Conservation (phyloP, 2,329 filamentous ascomycete species). For the Ploettnerulaceae sp. region DNA sequence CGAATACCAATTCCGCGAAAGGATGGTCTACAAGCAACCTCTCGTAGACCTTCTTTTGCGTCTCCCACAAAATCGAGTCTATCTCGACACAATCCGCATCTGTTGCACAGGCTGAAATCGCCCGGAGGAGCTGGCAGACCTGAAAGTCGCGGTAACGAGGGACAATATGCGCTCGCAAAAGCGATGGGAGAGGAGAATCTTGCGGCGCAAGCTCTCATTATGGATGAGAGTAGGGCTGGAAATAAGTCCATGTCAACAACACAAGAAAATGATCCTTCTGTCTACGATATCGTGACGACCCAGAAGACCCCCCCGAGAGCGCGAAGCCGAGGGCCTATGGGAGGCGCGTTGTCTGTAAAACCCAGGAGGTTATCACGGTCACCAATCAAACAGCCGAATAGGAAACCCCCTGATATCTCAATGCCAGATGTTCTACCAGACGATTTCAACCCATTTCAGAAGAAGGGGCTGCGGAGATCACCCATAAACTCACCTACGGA, state of each 20-base stretch:
- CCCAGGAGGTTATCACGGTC: conserved; percentile 30
- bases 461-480: conserved; percentile 29
- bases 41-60: conserved; percentile 52
- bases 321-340: conserved; percentile 16
- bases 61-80: conserved; percentile 64
- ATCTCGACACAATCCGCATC: conserved; percentile 54
- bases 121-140: conserved; percentile 36
- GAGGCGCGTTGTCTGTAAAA: conserved; percentile 24
- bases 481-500: conserved; percentile 14
- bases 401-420: conserved; percentile 8
- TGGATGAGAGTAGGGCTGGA: conserved; percentile 13
- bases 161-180: conserved; percentile 29
- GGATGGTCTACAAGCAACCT: conserved; percentile 30
- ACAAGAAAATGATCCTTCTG: conserved; percentile 16
- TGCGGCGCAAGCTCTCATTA: background rate
- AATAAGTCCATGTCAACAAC: conserved; percentile 14
- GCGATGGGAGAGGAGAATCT: conserved; percentile 19
- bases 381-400: conserved; percentile 21
- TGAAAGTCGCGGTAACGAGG: conserved; percentile 30
- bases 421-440: conserved; percentile 9
- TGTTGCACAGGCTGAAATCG: conserved; percentile 42
- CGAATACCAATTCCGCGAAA: conserved; percentile 26
- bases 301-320: conserved; percentile 12
- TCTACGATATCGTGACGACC: background rate
- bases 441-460: conserved; percentile 29